Conservation (phyloP, 148 eudicot genomes). For the Heliamphora exappendiculata region DNA sequence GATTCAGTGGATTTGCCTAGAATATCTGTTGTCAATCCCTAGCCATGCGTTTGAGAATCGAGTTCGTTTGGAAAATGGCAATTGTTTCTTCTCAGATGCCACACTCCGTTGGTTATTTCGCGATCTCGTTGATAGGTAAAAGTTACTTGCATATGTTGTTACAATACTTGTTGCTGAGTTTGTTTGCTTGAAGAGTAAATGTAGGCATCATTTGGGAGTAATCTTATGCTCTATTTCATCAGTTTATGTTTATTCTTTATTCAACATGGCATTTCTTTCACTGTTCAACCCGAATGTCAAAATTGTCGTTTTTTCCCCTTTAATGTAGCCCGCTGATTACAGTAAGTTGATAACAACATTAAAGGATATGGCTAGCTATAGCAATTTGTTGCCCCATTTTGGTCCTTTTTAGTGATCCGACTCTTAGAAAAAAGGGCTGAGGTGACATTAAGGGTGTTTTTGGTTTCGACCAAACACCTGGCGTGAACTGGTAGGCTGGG, state of each 20-base stretch:
- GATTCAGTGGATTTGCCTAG: slow-evolving; percentile 81
- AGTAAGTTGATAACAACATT: not conserved
- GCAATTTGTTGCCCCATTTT: not conserved
- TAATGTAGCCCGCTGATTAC: not conserved
- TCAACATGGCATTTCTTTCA: slow-evolving; percentile 1
- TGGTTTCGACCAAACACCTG: too few species aligned
- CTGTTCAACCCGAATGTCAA: not conserved
- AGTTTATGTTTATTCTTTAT: not conserved
- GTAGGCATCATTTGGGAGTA: not conserved
- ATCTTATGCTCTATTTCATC: not conserved
- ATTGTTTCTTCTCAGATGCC: slow-evolving; percentile 49
- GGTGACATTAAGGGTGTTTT: too few species aligned
- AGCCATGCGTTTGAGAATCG: slow-evolving; percentile 40
- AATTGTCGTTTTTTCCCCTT: not conserved
- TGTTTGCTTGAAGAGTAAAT: not conserved
- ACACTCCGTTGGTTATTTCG: slow-evolving; percentile 39
- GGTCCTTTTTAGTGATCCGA: not conserved
- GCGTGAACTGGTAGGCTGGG: too few species aligned
- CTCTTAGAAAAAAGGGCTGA: not conserved
- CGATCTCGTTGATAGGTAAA: slow-evolving; percentile 88
- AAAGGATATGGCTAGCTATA: not conserved
- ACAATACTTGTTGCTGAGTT: not conserved
- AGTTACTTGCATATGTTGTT: not conserved
- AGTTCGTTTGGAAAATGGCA: slow-evolving; percentile 26
- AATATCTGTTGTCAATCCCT: slow-evolving; percentile 65